Evolutionary conservation across 202 grass and related monocot species (phyloP).

Genomic region (Hordeum pubiflorum): DNA sequence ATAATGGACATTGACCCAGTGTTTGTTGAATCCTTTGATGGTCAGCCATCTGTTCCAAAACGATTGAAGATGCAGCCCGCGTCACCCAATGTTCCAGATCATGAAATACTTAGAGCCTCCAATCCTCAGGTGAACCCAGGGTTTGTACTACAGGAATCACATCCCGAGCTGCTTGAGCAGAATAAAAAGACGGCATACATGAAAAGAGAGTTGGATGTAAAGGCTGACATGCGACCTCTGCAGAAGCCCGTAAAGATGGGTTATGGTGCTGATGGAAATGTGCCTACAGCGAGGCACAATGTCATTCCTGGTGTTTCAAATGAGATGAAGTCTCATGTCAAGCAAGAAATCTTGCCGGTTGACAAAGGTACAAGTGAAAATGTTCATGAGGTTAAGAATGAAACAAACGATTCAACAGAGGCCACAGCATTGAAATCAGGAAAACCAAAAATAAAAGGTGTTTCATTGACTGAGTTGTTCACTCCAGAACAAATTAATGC

Average conservation of each 20-base stretch:
- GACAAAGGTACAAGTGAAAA: conserved; percentile 51
- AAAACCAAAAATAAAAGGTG: conserved; percentile 97
- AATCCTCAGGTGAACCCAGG: conserved; percentile 44
- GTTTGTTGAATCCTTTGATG: conserved; percentile 51
- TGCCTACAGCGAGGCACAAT: conserved; percentile 34
- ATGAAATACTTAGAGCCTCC: conserved; percentile 40
- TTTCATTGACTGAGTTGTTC: conserved; percentile 93
- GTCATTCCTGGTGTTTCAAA: conserved; percentile 45
- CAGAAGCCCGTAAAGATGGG: conserved; percentile 37
- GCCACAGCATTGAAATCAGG: conserved; percentile 73
- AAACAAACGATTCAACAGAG: conserved; percentile 58
- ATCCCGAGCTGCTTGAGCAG: conserved; percentile 50
- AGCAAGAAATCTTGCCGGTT: conserved; percentile 58
- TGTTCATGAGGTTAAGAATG: conserved; percentile 57
- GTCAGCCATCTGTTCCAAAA: conserved; percentile 55
- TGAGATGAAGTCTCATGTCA: conserved; percentile 47
- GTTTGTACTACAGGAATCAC: conserved; percentile 45
- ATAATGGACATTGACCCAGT: conserved; percentile 62
- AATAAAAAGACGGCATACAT: conserved; percentile 35
- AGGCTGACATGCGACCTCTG: conserved; percentile 35
- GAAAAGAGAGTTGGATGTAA: conserved; percentile 54
- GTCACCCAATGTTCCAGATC: conserved; percentile 33
- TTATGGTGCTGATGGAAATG: conserved; percentile 48
- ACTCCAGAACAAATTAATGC: conserved; percentile 85
- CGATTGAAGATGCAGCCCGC: conserved; percentile 47